Evolutionary conservation across 1,139 yeast genomes (phyloP), one percentile per base, ranked within the genome.

Genomic region (Lizanozyma gosingica): DNA sequence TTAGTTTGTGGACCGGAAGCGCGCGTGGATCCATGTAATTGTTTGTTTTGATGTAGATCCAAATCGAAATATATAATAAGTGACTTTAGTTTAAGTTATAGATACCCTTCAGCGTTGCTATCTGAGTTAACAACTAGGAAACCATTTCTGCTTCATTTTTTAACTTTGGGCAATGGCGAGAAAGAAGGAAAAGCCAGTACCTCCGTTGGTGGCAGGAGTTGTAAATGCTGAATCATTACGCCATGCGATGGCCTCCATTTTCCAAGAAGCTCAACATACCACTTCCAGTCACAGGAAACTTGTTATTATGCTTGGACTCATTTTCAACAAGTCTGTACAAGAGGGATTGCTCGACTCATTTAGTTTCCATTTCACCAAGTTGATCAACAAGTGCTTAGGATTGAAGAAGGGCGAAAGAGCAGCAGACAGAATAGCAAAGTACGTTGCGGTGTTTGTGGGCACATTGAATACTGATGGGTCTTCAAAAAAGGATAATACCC

Each of bases 251-350:
- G 78, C 83, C 0, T 79, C 76, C 42, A 79, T 82, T 2, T 90
- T 90, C 54, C 94, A 84, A 52, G 92, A 83, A 44, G 87, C 94
- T 0, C 97, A 90, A 52, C 46, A 61, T 34, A 71, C 85, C 1
- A 67, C 81, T 33, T 80, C 92, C 0, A 83, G 90, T 2, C 97
- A 88, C 58, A 67, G 85, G 37, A 83, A 85, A 52, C 78, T 85
- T 43, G 77, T 81, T 4, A 74, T 79, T 11, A 73, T 84, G 8
- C 58, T 86, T 54, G 73, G 73, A 52, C 73, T 73, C 39, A 64
- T 85, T 14, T 85, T 82, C 46, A 53, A 63, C 17, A 72, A 76
- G 47, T 78, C 94, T 1, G 59, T 67, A 3, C 69, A 68, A 14
- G 60, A 78, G 35, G 76, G 67, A 1, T 61, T 65, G 37, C 80